Evolutionary conservation across 139 green algal species (phyloP).

Genomic region (Edaphochlamys debaryana): DNA sequence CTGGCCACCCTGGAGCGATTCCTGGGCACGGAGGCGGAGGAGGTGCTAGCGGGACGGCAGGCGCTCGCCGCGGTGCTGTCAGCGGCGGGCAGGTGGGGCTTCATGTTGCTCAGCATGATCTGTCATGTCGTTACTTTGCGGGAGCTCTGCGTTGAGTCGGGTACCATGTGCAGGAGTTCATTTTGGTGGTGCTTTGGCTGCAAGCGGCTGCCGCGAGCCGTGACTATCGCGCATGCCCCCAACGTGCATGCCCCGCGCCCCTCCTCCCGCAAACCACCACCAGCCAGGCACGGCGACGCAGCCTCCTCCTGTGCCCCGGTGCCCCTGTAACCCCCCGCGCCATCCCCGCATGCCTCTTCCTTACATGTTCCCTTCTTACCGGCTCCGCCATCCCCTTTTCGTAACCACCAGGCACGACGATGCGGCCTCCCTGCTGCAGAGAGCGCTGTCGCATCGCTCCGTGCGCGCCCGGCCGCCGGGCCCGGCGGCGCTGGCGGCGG

Average conservation of each 20-base stretch:
- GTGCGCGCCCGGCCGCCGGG: neutral
- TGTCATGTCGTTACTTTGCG: no score
- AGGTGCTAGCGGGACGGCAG: constrained; percentile 1
- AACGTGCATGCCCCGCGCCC: no score
- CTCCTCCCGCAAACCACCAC: no score
- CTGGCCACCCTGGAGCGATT: neutral
- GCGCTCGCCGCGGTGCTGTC: neutral
- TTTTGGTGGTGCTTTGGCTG: neutral
- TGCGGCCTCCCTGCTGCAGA: neutral
- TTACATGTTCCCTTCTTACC: no score
- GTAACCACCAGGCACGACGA: constrained; percentile 27
- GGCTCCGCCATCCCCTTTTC: neutral
- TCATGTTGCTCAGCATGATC: no score
- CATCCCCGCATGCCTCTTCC: no score
- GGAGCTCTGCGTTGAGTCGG: no score
- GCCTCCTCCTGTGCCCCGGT: no score
- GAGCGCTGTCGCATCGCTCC: neutral
- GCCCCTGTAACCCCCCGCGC: no score
- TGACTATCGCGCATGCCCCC: neutral
- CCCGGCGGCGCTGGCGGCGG: neutral
- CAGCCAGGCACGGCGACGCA: no score
- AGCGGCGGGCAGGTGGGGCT: neutral
- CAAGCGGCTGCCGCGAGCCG: neutral
- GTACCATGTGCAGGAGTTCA: no score
- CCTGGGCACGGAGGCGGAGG: neutral